A percentile compares a stretch with the other conserved stretches of the same genome.
Conservation (phyloP, 1,139 yeast genomes). For the Citeromyces hawaiiensis region DNA sequence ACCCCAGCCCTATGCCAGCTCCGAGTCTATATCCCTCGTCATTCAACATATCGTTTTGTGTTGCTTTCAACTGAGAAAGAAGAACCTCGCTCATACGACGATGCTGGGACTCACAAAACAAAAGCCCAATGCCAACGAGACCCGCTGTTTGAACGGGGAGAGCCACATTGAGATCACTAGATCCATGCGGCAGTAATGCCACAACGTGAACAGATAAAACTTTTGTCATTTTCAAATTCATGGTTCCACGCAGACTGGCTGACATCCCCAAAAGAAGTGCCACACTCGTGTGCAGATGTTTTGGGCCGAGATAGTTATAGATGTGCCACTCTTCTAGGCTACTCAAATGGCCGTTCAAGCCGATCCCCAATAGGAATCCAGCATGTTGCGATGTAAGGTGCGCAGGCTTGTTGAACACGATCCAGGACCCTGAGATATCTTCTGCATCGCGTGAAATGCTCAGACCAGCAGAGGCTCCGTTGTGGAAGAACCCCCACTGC, state of each 20-base stretch:
- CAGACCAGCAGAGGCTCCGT: constrained; percentile 83
- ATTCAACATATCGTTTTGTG: constrained; percentile 43
- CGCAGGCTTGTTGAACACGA: constrained; percentile 72
- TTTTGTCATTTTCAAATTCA: constrained; percentile 80
- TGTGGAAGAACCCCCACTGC: constrained; percentile 87
- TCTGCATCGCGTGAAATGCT: constrained; percentile 56
- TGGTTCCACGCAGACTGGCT: constrained; percentile 72
- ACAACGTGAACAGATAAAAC: constrained; percentile 90
- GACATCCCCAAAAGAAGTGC: constrained; percentile 88
- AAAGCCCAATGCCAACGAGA: constrained; percentile 74
- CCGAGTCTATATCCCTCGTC: constrained; percentile 80
- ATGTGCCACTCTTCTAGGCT: constrained; percentile 93
- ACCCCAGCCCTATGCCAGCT: constrained; percentile 82
- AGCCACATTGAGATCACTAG: constrained; percentile 79
- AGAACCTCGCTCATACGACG: constrained; percentile 80
- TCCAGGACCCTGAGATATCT: constrained; percentile 86
- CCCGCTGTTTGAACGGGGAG: constrained; percentile 87
- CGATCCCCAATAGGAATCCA: constrained; percentile 86
- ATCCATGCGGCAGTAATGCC: constrained; percentile 83
- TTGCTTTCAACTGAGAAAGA: constrained; percentile 49
- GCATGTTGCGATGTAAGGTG: constrained; percentile 75
- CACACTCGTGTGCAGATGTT: constrained; percentile 73
- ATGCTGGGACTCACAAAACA: constrained; percentile 69
- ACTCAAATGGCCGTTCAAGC: constrained; percentile 80
- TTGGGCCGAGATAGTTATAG: constrained; percentile 85